A percentile compares a stretch with the other conserved stretches of the same genome.
These are phyloP conservation scores for Geosmithia morbida DNA, from an alignment of 2,329 filamentous ascomycete genomes.

Conservation along the genomic window DNA sequence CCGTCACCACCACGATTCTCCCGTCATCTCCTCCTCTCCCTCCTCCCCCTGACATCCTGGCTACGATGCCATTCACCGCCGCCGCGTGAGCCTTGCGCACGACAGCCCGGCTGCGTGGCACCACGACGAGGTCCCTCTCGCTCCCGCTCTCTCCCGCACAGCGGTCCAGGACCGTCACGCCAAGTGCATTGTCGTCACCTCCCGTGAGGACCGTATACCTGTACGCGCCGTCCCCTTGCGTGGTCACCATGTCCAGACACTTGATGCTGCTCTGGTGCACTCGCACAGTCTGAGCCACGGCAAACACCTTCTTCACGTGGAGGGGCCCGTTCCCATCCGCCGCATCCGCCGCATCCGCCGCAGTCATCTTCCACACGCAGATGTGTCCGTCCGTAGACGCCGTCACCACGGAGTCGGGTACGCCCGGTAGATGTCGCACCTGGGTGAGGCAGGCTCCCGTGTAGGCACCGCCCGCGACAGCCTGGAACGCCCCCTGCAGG, in stretches of 20 bases:
- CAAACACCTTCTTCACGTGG: conserved; percentile 10
- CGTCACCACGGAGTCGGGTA: conserved; percentile 34
- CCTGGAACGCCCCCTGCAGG: conserved; percentile 32
- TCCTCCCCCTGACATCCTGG: neutral
- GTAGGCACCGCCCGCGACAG: conserved; percentile 42
- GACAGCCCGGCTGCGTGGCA: conserved; percentile 9
- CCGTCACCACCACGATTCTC: conserved; percentile 19
- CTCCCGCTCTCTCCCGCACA: neutral
- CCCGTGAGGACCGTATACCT: conserved; percentile 55
- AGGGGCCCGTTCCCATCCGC: neutral
- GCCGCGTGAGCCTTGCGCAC: conserved; percentile 50
- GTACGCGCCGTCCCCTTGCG: no score
- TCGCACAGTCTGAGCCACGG: conserved; percentile 17
- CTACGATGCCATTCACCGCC: conserved; percentile 44
- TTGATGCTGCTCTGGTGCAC: conserved; percentile 80
- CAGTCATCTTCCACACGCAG: conserved; percentile 17
- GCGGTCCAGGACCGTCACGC: conserved; percentile 25
- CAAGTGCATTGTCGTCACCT: conserved; percentile 79
- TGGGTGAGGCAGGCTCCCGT: conserved; percentile 68
- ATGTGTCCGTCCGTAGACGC: conserved; percentile 73
- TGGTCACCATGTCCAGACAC: conserved; percentile 28
- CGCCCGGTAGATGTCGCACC: conserved; percentile 24
- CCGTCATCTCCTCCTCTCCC: conserved; percentile 4
- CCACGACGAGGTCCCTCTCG: conserved; percentile 6
- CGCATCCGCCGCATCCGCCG: neutral